Base-by-base conservation (phyloP, 768 basidiomycete species). In the Auricularia heimuer region DNA sequence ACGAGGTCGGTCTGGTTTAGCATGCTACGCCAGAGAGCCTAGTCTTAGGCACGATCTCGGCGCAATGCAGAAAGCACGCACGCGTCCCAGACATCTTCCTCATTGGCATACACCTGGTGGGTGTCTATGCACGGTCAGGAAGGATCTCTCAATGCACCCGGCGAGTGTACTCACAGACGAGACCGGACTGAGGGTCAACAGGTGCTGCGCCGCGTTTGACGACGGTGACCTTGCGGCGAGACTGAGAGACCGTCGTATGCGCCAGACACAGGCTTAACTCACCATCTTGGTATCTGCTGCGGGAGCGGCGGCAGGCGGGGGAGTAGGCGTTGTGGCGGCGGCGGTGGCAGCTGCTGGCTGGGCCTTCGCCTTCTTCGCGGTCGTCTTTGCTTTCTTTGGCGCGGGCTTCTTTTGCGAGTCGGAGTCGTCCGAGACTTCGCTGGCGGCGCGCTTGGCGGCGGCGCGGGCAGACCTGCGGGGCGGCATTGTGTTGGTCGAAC, bases 191-290 rank as follows among this genome's bases (percentile, higher is more conserved):
- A 0, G 80, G 77, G 69, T 85, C 84, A 3, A 85, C 83, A 36
- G 84, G 84, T 4, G 83, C 84, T 16, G 80, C 79, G 16, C 83
- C 83, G 33, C 83, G 75, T 71, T 82, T 83, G 39, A 86, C 54
- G 4, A 85, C 72, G 7, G 77, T 79, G 24, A 79, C 79, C 78
- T 80, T 62, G 24, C 45, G 61, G 16, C 44, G 24, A 56, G 67
- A 42, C 39, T 64, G 54, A 66, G 45, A 62, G 61, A 45, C 24
- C n/a, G 34, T 2, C 58, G 47, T 7, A 47, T 24, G 58, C 45
- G 42, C 11, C 54, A 29, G 35, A 37, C 6, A 45, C 21, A 18
- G 6, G 21, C 39, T 8, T 56, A 16, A 35, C 68, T 68, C 63
- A 80, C 81, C 80, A 82, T 82, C 67, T 83, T 83, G 69, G 75